Evolutionary conservation across 768 basidiomycete genomes (phyloP).

Genomic region (Leucogyrophana mollusca): DNA sequence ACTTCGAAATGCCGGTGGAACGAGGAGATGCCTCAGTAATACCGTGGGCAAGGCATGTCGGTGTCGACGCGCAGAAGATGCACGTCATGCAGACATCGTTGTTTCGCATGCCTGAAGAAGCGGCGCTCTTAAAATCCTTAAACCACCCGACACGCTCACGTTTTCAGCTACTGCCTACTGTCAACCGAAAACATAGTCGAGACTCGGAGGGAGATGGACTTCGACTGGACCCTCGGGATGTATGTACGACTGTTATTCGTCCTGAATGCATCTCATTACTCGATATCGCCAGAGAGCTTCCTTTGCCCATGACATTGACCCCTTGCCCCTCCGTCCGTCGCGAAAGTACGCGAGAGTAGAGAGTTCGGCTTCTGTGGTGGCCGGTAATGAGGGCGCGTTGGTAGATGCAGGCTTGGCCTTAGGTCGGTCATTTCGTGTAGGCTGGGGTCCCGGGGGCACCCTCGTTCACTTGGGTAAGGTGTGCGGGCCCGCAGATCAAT

Average conservation of each 20-base stretch:
- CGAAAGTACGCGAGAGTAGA: slow-evolving; percentile 80
- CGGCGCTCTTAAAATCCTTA: slow-evolving; percentile 57
- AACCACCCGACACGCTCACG: slow-evolving; percentile 39
- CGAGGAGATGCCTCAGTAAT: slow-evolving; percentile 50
- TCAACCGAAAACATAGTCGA: slow-evolving; percentile 71
- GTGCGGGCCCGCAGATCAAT: slow-evolving; percentile 51
- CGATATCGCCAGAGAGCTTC: slow-evolving; percentile 59
- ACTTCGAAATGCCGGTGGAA: slow-evolving; percentile 12
- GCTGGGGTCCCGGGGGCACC: slow-evolving; percentile 84
- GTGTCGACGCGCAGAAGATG: slow-evolving; percentile 84
- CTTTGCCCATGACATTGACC: slow-evolving; percentile 72
- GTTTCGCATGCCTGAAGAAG: slow-evolving; percentile 77
- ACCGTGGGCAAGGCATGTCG: slow-evolving; percentile 71
- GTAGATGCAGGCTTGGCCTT: slow-evolving; percentile 84
- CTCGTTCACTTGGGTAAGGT: slow-evolving; percentile 77
- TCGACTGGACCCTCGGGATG: slow-evolving; percentile 62
- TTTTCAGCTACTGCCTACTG: slow-evolving; percentile 33
- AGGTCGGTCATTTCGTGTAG: slow-evolving; percentile 85
- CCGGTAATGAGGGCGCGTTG: slow-evolving; percentile 60
- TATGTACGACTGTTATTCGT: slow-evolving; percentile 25
- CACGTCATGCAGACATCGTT: slow-evolving; percentile 92
- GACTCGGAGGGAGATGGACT: slow-evolving; percentile 74
- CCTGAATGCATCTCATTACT: slow-evolving; percentile 5
- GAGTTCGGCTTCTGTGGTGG: slow-evolving; percentile 60
- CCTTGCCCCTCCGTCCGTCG: slow-evolving; percentile 67